phyloP scores from a whole-genome alignment of 177 flowering plant species.

The Tripterygium wilfordii region DNA sequence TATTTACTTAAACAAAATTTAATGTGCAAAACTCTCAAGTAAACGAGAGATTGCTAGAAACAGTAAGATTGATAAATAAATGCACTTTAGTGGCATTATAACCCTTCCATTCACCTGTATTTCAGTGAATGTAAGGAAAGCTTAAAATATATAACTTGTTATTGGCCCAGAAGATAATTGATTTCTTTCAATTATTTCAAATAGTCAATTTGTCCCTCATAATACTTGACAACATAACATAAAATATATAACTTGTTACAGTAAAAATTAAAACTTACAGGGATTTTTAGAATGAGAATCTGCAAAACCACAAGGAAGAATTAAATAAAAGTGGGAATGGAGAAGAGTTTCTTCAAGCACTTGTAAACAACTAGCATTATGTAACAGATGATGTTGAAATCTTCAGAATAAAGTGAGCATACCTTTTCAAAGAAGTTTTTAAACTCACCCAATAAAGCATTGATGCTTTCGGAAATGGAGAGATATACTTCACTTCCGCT shows the following conservation, averaged over 20 bases:
- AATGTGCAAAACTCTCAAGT: neutral
- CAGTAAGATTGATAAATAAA: too few relatives aligned
- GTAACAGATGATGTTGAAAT: neutral
- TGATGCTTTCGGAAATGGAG: constrained; percentile 27
- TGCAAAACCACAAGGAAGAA: constrained; percentile 32
- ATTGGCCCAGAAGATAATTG: too few relatives aligned
- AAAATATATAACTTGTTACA: neutral
- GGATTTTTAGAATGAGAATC: constrained; percentile 56
- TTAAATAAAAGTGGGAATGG: neutral
- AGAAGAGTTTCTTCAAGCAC: neutral
- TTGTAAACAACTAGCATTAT: too few relatives aligned
- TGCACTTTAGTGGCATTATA: neutral
- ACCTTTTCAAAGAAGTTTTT: constrained; percentile 54
- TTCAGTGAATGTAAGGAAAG: neutral
- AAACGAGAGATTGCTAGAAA: too few relatives aligned
- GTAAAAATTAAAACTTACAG: constrained; percentile 41
- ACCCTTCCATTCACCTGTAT: too few relatives aligned
- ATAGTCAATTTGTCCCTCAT: too few relatives aligned
- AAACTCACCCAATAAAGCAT: constrained; percentile 31
- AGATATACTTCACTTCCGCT: constrained; percentile 79
- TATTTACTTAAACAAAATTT: too few relatives aligned
- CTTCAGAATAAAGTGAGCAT: constrained; percentile 1
- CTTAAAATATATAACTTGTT: neutral
- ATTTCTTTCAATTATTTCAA: too few relatives aligned
- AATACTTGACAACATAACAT: neutral